Conservation (phyloP, 2,329 filamentous ascomycete species). For the Chaetomium sp. region DNA sequence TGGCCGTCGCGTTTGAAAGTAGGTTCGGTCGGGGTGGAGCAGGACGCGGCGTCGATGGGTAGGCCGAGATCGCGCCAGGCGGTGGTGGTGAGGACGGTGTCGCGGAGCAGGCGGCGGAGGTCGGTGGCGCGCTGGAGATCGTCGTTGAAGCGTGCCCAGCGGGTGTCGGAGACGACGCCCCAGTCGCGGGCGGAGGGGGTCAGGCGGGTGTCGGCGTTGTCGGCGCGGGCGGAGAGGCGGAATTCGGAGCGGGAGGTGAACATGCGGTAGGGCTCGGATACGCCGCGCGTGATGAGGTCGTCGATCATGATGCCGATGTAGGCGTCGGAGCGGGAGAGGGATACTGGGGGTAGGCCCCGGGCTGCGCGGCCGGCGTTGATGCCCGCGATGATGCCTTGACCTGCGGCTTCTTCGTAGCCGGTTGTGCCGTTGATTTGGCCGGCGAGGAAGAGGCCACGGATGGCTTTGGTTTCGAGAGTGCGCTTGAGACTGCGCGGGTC, state of each 20-base stretch:
- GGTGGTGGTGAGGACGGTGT: slow-evolving; percentile 50
- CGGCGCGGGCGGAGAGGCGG: slow-evolving; percentile 82
- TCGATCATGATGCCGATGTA: slow-evolving; percentile 99
- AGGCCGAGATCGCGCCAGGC: slow-evolving; percentile 68
- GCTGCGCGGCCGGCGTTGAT: slow-evolving; percentile 88
- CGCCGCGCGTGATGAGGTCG: slow-evolving; percentile 92
- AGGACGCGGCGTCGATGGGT: slow-evolving; percentile 43
- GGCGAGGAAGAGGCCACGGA: slow-evolving; percentile 80
- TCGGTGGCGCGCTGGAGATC: slow-evolving; percentile 61
- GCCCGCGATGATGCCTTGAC: slow-evolving; percentile 85
- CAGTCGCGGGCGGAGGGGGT: slow-evolving; percentile 70
- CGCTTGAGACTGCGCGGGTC: slow-evolving; percentile 81
- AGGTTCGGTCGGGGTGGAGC: slow-evolving; percentile 39
- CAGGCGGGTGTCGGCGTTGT: slow-evolving; percentile 87
- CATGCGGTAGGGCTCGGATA: slow-evolving; percentile 96
- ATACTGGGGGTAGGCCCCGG: slow-evolving; percentile 56
- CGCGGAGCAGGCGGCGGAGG: slow-evolving; percentile 55
- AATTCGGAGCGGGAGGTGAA: slow-evolving; percentile 96
- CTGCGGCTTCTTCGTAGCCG: slow-evolving; percentile 94
- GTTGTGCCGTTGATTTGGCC: slow-evolving; percentile 98
- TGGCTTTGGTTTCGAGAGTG: slow-evolving; percentile 91
- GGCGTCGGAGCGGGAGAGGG: slow-evolving; percentile 73
- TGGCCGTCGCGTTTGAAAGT: slow-evolving; percentile 62
- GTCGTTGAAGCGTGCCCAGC: slow-evolving; percentile 66
- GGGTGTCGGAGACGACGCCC: slow-evolving; percentile 69